These are phyloP conservation scores for Thielaviopsis euricoi DNA, from an alignment of 2,329 filamentous ascomycete species.

Conservation along the genomic window DNA sequence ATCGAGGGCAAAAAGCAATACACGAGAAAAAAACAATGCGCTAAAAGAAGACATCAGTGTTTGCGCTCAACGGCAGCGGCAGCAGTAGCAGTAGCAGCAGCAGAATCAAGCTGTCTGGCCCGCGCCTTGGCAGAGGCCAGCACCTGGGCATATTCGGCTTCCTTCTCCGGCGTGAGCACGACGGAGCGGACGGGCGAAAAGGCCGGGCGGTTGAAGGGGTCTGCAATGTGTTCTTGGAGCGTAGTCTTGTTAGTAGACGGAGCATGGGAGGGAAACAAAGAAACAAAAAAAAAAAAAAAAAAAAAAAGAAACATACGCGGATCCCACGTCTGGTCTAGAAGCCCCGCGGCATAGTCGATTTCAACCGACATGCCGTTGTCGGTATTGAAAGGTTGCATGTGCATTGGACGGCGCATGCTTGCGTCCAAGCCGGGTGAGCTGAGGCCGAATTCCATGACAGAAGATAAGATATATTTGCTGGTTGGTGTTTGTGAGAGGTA, in stretches of 20 bases:
- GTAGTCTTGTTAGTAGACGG: not conserved
- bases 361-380: not conserved
- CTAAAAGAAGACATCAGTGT: too few species aligned
- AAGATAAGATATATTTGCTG: not conserved
- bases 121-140: slow-evolving; percentile 1
- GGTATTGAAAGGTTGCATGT: not conserved
- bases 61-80: too few species aligned
- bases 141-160: not conserved
- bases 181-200: slow-evolving; percentile 5
- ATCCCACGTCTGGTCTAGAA: slow-evolving; percentile 1
- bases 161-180: slow-evolving; percentile 1
- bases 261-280: not conserved
- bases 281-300: not conserved
- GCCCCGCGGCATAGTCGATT: not conserved
- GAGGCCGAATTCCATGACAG: not conserved
- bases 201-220: slow-evolving; percentile 8
- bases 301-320: not conserved
- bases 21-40: too few species aligned
- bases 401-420: not conserved
- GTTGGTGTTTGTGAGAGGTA: too few species aligned
- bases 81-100: too few species aligned
- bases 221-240: slow-evolving; percentile 2
- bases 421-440: slow-evolving; percentile 7
- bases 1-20: too few species aligned
- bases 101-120: not conserved